These are phyloP conservation scores for Puccinia novopanici DNA, from an alignment of 1,284 basidiomycete species.

Conservation along the genomic window DNA sequence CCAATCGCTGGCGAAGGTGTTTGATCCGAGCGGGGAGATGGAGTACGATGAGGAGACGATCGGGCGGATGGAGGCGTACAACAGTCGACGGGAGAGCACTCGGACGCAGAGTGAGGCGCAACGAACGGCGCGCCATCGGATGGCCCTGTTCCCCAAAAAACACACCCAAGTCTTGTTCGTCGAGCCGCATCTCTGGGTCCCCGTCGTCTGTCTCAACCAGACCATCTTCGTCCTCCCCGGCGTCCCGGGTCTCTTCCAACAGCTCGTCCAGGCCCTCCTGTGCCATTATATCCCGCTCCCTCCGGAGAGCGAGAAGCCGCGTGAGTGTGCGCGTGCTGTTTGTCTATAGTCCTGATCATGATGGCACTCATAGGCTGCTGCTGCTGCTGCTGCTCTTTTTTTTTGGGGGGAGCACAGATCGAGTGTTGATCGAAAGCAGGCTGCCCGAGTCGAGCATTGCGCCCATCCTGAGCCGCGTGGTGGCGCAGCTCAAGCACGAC, in stretches of 20 bases:
- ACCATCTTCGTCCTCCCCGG: conserved; percentile 61
- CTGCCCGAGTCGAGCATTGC: conserved; percentile 84
- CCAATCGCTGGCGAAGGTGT: conserved; percentile 79
- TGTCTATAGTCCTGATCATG: too few relatives aligned
- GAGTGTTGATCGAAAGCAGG: conserved; percentile 61
- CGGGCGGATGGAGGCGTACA: conserved; percentile 69
- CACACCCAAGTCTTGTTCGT: conserved; percentile 56
- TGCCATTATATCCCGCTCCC: conserved; percentile 55
- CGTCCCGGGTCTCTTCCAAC: conserved; percentile 54
- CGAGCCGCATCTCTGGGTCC: conserved; percentile 59
- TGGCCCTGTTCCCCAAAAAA: conserved; percentile 75
- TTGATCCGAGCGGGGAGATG: conserved; percentile 65
- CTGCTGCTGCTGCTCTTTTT: too few relatives aligned
- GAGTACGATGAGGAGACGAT: conserved; percentile 78
- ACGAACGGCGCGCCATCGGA: conserved; percentile 70
- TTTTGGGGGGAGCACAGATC: conserved; percentile 1
- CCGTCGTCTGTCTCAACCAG: conserved; percentile 59
- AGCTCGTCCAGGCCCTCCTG: conserved; percentile 54
- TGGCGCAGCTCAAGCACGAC: conserved; percentile 67
- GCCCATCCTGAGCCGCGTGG: conserved; percentile 78
- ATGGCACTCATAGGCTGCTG: too few relatives aligned
- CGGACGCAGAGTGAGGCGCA: conserved; percentile 66
- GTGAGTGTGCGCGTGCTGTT: neutral
- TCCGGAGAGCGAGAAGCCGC: conserved; percentile 42
- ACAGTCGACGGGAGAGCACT: neutral